phyloP scores from a whole-genome alignment of 495 filamentous ascomycete genomes.

The Trichoderma asperelloides region DNA sequence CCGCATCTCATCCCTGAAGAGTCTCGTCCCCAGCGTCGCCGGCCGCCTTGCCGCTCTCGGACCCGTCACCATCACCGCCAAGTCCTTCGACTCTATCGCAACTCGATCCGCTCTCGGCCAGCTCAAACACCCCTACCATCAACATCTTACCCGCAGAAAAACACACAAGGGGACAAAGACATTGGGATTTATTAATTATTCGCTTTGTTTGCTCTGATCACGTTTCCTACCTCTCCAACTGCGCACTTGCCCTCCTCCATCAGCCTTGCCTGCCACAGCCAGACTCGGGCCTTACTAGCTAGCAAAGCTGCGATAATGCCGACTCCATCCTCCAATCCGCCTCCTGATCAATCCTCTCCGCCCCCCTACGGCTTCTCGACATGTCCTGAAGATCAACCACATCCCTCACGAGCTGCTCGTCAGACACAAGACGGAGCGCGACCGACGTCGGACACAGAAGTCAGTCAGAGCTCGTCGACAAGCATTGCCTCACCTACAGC shows the following conservation, averaged over 20 bases:
- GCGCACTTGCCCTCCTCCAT: background rate
- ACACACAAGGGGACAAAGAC: background rate
- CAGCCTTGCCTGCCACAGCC: background rate
- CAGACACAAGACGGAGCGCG: background rate
- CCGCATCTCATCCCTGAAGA: background rate
- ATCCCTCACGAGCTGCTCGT: conserved; percentile 7
- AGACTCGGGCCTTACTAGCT: background rate
- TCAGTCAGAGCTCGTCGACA: background rate
- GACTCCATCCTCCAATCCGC: conserved; percentile 38
- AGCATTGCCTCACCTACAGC: background rate
- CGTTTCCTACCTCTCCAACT: background rate
- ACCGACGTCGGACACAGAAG: background rate
- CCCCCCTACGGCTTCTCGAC: conserved; percentile 29
- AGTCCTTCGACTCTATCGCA: background rate
- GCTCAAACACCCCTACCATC: background rate
- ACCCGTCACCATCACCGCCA: background rate
- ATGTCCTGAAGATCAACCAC: conserved; percentile 26
- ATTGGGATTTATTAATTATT: background rate
- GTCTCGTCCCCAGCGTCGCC: background rate
- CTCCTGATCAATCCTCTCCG: conserved; percentile 29
- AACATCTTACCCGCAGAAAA: too few relatives aligned
- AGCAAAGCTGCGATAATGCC: conserved; percentile 32
- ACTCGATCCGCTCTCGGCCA: conserved; percentile 1
- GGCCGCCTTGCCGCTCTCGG: background rate
- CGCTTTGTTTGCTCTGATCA: background rate